A percentile compares a stretch with the other conserved stretches of the same genome.
Conservation (phyloP, 352 stramenopile genomes). For the Phytophthora crassamura region DNA sequence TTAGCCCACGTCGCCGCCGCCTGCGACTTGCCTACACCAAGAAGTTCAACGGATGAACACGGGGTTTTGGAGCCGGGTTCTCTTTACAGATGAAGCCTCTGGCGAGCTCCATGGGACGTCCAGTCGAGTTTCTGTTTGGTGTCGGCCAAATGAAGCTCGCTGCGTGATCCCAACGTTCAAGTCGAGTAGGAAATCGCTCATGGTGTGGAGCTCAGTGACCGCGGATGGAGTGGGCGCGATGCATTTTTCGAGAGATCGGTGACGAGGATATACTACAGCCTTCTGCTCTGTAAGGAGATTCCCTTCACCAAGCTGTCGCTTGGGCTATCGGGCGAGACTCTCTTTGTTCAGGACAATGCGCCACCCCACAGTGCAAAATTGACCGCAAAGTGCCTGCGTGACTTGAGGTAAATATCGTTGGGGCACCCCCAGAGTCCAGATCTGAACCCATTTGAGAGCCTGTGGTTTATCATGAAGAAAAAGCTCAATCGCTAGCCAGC, state of each 20-base stretch:
- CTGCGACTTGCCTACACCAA: neutral
- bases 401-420: too few relatives aligned
- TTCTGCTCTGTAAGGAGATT: too few relatives aligned
- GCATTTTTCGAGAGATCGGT: neutral
- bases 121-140: neutral
- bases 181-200: neutral
- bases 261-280: too few relatives aligned
- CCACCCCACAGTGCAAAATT: too few relatives aligned
- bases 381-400: too few relatives aligned
- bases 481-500: too few relatives aligned
- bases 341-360: too few relatives aligned
- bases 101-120: neutral
- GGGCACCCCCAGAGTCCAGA: too few relatives aligned
- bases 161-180: neutral
- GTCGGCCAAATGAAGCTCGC: neutral
- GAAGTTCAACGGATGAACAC: neutral
- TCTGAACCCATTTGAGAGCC: too few relatives aligned
- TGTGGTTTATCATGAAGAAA: too few relatives aligned
- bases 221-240: neutral
- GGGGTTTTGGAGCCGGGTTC: neutral
- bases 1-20: neutral
- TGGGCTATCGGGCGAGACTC: too few relatives aligned
- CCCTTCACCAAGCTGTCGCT: too few relatives aligned
- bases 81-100: neutral
- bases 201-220: conserved; percentile 1